These are phyloP conservation scores for Yamadazyma phyllophila DNA, from an alignment of 805 yeast species.

Conservation along the genomic window DNA sequence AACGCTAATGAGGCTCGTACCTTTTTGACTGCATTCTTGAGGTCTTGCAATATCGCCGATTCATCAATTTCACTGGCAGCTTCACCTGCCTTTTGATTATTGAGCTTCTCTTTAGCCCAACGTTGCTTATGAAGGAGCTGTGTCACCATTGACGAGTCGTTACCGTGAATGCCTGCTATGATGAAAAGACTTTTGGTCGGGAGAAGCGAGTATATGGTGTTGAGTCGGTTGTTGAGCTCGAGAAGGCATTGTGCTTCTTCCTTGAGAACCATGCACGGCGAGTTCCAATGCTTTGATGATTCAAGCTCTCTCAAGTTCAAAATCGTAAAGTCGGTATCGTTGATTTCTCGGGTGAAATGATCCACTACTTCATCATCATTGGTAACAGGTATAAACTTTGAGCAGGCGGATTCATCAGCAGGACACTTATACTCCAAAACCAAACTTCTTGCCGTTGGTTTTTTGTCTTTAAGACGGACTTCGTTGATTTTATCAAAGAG, in stretches of 20 bases:
- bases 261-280: conserved; percentile 6
- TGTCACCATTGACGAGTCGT: not conserved
- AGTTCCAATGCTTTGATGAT: conserved; percentile 9
- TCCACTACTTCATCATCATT: conserved; percentile 62
- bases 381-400: conserved; percentile 29
- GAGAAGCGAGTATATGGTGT: conserved; percentile 46
- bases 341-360: conserved; percentile 32
- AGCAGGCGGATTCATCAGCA: not conserved
- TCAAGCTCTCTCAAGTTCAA: conserved; percentile 62
- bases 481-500: conserved; percentile 21
- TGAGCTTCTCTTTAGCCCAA: not conserved
- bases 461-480: not conserved
- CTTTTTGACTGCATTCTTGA: conserved; percentile 43
- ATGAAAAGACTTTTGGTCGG: conserved; percentile 62
- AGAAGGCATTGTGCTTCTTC: conserved; percentile 16
- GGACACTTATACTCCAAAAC: conserved; percentile 8
- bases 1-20: conserved; percentile 66
- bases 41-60: conserved; percentile 5
- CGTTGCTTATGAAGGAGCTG: not conserved
- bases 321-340: conserved; percentile 47
- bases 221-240: conserved; percentile 45
- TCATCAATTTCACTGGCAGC: not conserved
- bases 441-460: conserved; percentile 5
- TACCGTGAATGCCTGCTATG: conserved; percentile 25
- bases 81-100: not conserved